A percentile compares a stretch with the other conserved stretches of the same genome.
phyloP scores from a whole-genome alignment of 306 rosid genomes.

The Vachellia pachyceras region DNA sequence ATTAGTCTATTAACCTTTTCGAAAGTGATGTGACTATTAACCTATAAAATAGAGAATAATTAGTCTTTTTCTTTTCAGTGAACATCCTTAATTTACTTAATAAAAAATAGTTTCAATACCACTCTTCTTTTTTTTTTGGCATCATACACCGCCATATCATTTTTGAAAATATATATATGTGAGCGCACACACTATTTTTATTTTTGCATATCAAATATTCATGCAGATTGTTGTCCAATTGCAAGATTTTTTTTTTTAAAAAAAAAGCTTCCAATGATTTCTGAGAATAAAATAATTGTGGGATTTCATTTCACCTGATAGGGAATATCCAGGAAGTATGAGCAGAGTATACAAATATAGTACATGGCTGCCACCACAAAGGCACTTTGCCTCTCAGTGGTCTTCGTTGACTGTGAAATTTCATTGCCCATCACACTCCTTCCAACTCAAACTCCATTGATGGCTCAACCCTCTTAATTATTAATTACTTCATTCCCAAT shows the following conservation, averaged over 20 bases:
- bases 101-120: not conserved
- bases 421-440: constrained; percentile 37
- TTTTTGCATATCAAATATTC: not conserved
- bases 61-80: not conserved
- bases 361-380: constrained; percentile 38
- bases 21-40: not conserved
- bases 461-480: constrained; percentile 30
- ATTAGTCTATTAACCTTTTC: no score
- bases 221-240: not conserved
- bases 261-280: constrained; percentile 23
- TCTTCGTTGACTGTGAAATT: constrained; percentile 37
- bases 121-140: not conserved
- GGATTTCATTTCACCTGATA: constrained; percentile 24
- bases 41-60: not conserved
- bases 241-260: not conserved
- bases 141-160: not conserved
- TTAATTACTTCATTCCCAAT: constrained; percentile 25
- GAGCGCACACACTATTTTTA: not conserved
- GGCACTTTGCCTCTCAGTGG: constrained; percentile 38
- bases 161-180: not conserved
- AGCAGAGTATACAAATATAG: constrained; percentile 24
- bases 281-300: constrained; percentile 32
- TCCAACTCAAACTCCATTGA: constrained; percentile 42
- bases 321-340: constrained; percentile 55
- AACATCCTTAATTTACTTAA: not conserved